These are phyloP conservation scores for Taphrina deformans DNA, from an alignment of 1,139 yeast species.

Conservation along the genomic window DNA sequence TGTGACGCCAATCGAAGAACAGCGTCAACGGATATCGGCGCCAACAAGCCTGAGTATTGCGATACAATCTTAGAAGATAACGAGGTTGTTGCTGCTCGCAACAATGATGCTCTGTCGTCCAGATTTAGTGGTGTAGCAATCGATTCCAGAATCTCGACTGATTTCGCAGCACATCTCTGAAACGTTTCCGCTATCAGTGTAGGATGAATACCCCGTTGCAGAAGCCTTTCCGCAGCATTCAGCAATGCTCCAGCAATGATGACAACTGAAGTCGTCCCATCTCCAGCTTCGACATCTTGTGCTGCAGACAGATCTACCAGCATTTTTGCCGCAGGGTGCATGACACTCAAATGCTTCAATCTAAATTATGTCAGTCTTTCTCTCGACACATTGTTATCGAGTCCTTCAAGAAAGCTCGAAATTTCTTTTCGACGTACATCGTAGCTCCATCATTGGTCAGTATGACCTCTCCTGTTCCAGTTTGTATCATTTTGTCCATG, in stretches of 20 bases:
- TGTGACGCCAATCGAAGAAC: conserved; percentile 67
- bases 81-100: conserved; percentile 93
- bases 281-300: conserved; percentile 98
- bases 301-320: conserved; percentile 96
- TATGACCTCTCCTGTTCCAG: conserved; percentile 86
- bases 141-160: conserved; percentile 78
- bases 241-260: conserved; percentile 89
- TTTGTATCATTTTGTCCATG: conserved; percentile 98
- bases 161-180: conserved; percentile 85
- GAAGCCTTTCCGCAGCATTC: conserved; percentile 89
- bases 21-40: conserved; percentile 93
- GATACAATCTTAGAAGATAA: conserved; percentile 84
- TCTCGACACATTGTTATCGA: no score
- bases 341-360: conserved; percentile 90
- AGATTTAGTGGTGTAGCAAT: conserved; percentile 80
- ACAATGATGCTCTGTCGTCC: conserved; percentile 73
- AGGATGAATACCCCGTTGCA: conserved; percentile 92
- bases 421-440: conserved; percentile 53
- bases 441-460: conserved; percentile 98
- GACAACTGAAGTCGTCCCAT: conserved; percentile 97
- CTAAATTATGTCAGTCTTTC: neutral
- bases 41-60: conserved; percentile 77
- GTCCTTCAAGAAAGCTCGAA: no score
- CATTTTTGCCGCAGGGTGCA: conserved; percentile 98
- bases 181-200: conserved; percentile 91